Base-by-base conservation (phyloP, 164 flowering plant species). In the Nymphaea thermarum region DNA sequence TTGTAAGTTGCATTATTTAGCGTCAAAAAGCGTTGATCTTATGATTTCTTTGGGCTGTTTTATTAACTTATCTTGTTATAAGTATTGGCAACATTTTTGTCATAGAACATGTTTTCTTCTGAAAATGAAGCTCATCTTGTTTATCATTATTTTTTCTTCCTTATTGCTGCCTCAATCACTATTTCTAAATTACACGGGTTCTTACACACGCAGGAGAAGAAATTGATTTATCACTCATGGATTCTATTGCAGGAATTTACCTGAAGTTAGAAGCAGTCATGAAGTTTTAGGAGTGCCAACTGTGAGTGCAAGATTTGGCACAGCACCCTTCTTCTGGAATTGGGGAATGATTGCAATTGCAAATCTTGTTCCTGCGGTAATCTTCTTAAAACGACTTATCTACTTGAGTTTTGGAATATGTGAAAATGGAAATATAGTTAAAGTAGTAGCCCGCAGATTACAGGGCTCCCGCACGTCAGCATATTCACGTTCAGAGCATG, bases 301-400 rank as follows among this genome's bases (percentile, higher is more conserved):
- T 69, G 95, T 94, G 70, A 88, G 97, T 82, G 99, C 99, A 72
- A 83, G 99, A 62, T 94, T 94, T 76, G 99, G 98, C 64, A 94
- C 98, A 73, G 79, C 96, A 66, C 99, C 99, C 44, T 88, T 91
- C 74, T 91, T 89, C 82, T 94, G 99, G 99, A 94, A 94, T 71
- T 94, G 96, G 99, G 97, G 95, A 73, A 94, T 94, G 98, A 75
- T 4, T 64, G 87, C 83, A 14, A 80, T 93, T 83, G 81, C 90
- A 70, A 76, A 43, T 65, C 80, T 94, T 75, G 69, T 91, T 70
- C 89, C 98, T 25, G 63, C 71, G 69, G 98, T 94, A 88, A 63
- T 84, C 63, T n/a, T 61, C 42, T 8, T 47, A 47, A 6, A 47
- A 25, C 0, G n/a, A n/a, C n/a, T n/a, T 25, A 0, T 25, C 36